Base-by-base conservation (phyloP, 805 yeast genomes). In the Metschnikowia proteae region DNA sequence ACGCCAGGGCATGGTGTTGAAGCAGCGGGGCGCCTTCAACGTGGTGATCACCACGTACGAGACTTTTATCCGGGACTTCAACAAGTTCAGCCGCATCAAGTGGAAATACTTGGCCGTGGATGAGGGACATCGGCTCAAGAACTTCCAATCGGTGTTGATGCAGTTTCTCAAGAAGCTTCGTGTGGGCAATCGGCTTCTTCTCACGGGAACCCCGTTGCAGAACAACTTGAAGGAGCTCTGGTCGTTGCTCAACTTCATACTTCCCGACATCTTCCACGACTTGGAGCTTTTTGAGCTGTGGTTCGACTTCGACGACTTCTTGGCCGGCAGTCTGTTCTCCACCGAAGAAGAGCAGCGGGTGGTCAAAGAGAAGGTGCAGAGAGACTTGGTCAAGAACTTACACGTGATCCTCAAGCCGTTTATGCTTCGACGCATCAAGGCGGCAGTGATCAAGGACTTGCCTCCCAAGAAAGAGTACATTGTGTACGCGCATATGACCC, bases 161-260 rank as follows among this genome's bases (percentile, higher is more conserved):
- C 76, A 76, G 46, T 83, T 83, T 51, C 74, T 92, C 56, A 91
- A 88, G 59, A 76, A 75, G 53, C 74, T 88, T 34, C 71, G 78
- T 11, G 83, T 86, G 0, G 73, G 81, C 1, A 92, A 92, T 61
- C 72, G 97, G 52, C 70, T 92, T 41, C 70, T 92, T 27, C 69
- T 92, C 10, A 92, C 99, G 0, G 99, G 99, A n/a, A 92, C 99
- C 0, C 98, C 99, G 0, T 71, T 92, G 45, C 99, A 92, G 64
- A 92, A 92, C 63, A 92, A 91, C 60, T 70, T 92, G 49, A 79
- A 85, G 46, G 98, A 94, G 66, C 69, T 94, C 34, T 92, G 98
- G 98, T 86, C 97, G 0, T 70, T 94, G 49, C 73, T 92, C 47
- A 94, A 94, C 62, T 92, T 92, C 61, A 84, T 94, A 32, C 71